These are phyloP conservation scores for Volvox carteri DNA, from an alignment of 163 green algal genomes.

Conservation along the genomic window DNA sequence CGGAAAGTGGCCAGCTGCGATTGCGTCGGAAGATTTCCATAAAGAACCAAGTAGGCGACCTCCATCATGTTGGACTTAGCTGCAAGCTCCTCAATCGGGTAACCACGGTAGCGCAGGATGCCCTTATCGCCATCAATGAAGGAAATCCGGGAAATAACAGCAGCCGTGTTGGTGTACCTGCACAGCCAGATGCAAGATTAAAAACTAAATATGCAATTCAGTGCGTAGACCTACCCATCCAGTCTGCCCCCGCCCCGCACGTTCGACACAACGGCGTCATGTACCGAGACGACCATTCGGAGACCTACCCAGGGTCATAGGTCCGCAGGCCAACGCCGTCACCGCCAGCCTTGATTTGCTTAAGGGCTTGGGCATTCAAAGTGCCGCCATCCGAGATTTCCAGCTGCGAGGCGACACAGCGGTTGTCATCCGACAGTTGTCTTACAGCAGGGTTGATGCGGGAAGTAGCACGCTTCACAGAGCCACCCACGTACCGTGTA, in stretches of 20 bases:
- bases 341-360: conserved; percentile 93
- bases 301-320: conserved; percentile 85
- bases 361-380: conserved; percentile 91
- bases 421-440: conserved; percentile 19
- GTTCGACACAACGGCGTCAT: too few species aligned
- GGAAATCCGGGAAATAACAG: conserved; percentile 90
- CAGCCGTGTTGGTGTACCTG: conserved; percentile 94
- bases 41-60: conserved; percentile 91
- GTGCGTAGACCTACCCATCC: too few species aligned
- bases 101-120: conserved; percentile 97
- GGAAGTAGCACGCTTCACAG: background rate
- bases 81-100: conserved; percentile 97
- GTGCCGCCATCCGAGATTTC: conserved; percentile 89
- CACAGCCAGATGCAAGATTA: background rate
- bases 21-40: conserved; percentile 88
- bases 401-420: conserved; percentile 67
- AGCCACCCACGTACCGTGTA: conserved; percentile 83
- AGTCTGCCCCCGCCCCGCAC: too few species aligned
- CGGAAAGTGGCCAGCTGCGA: conserved; percentile 75
- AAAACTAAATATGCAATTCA: too few species aligned
- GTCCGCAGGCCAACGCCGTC: conserved; percentile 92
- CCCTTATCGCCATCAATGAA: conserved; percentile 98
- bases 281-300: background rate
- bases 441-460: background rate
- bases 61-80: conserved; percentile 91